Base-by-base conservation (phyloP, 805 yeast genomes). In the Millerozyma miso region DNA sequence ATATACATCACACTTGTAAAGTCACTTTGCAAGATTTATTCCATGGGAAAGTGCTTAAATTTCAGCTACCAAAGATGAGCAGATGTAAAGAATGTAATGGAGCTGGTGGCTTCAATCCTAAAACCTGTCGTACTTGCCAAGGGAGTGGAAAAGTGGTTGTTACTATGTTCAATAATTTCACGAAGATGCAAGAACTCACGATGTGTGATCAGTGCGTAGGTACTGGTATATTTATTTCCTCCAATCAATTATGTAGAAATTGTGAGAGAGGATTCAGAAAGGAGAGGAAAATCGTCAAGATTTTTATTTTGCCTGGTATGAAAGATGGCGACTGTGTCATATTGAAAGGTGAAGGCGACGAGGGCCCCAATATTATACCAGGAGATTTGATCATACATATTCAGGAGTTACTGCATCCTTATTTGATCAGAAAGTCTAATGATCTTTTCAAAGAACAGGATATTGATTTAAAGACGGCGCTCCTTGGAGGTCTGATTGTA, bases 371-470 rank as follows among this genome's bases (percentile, higher is more conserved):
- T 46, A 63, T 79, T 3, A 61, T 74, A 3, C 85, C 89, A 0
- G 90, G 90, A 2, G 87, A 84, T 56, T 83, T 84, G 4, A 62
- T 82, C 2, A 73, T 84, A 7, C 77, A 74, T 1, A 57, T 84
- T 18, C 68, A 69, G 32, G 74, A 75, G 49, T 45, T 67, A 37
- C 51, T 55, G 3, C 73, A 69, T 48, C 58, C 60, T 7, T 51
- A 47, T 15, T 71, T 76, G 42, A 65, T 65, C 12, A 63, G 84
- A 46, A 63, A 58, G 37, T 71, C 61, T 31, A 56, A 72, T 31
- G 77, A 79, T 50, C 58, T 81, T 38, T 64, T 65, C 41, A 56
- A 69, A 54, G 71, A 63, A 23, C 64, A 66, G 33, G 66, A 71
- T 37, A 67, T 81, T 26, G 80, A 77, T 52, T 58, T 81, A 44